Conservation (phyloP, 2,329 filamentous ascomycete species). For the Scedosporium minutisporum region DNA sequence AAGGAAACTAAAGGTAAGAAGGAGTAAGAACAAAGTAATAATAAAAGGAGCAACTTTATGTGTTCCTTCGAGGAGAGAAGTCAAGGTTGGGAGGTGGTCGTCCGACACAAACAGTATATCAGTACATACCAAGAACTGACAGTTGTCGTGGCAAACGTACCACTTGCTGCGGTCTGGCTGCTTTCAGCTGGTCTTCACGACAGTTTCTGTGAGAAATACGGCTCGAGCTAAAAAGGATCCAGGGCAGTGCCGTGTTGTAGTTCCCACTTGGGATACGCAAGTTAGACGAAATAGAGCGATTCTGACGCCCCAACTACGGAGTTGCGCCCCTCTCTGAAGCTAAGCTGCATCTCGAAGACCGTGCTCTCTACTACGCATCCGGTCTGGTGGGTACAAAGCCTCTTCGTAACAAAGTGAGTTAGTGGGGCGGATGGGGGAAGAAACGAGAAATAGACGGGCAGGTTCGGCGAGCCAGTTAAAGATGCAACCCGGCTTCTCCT, state of each 20-base stretch:
- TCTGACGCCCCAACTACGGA: neutral
- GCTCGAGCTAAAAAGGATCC: neutral
- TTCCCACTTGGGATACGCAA: neutral
- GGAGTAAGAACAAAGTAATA: neutral
- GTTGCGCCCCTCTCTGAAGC: too few species aligned
- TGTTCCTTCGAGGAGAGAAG: neutral
- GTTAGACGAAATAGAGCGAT: neutral
- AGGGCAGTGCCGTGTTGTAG: neutral
- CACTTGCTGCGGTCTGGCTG: neutral
- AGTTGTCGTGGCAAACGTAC: neutral
- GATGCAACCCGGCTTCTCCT: neutral
- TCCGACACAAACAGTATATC: neutral
- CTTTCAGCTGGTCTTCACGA: neutral
- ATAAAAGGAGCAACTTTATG: neutral
- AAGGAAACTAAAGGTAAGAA: neutral
- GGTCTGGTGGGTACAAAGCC: neutral
- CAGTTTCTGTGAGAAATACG: neutral
- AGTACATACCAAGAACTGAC: neutral
- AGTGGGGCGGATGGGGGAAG: neutral
- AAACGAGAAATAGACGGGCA: neutral
- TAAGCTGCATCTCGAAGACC: neutral
- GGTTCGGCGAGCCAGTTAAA: neutral
- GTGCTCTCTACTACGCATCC: neutral
- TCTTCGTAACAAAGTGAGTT: neutral
- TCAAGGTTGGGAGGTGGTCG: neutral